phyloP scores from a whole-genome alignment of 768 basidiomycete species.

The Asterophora lycoperdoides region DNA sequence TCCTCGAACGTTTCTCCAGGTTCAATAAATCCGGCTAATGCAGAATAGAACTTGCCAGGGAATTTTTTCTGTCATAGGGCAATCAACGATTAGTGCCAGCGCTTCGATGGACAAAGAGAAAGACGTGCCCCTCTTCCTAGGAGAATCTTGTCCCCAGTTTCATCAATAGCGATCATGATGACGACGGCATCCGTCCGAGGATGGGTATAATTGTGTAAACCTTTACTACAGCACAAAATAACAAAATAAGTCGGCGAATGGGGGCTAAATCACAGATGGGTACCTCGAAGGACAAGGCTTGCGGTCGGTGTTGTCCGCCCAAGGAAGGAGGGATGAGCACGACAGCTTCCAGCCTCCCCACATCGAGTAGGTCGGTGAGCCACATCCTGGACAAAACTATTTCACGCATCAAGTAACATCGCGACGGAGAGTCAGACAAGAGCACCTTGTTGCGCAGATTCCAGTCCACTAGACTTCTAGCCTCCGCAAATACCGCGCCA shows the following conservation, averaged over 20 bases:
- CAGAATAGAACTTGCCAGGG: constrained; percentile 75
- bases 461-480: constrained; percentile 88
- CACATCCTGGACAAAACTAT: constrained; percentile 89
- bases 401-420: neutral
- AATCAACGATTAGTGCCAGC: constrained; percentile 1
- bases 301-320: constrained; percentile 58
- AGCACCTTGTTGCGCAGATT: constrained; percentile 81
- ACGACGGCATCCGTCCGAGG: constrained; percentile 86
- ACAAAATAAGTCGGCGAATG: constrained; percentile 7
- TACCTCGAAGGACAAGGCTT: constrained; percentile 74
- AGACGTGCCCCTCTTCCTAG: constrained; percentile 77
- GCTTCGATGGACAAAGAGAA: neutral
- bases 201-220: constrained; percentile 83
- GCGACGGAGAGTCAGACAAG: neutral
- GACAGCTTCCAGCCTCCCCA: constrained; percentile 97
- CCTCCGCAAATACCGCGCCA: constrained; percentile 73
- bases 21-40: constrained; percentile 91
- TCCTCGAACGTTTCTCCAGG: constrained; percentile 95
- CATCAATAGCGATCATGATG: constrained; percentile 84
- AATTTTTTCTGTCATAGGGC: constrained; percentile 49
- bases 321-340: constrained; percentile 72
- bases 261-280: neutral
- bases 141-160: constrained; percentile 76
- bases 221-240: constrained; percentile 47
- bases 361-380: constrained; percentile 71